These are phyloP conservation scores for Linum trigynum DNA, from an alignment of 345 rosid species.

Conservation along the genomic window DNA sequence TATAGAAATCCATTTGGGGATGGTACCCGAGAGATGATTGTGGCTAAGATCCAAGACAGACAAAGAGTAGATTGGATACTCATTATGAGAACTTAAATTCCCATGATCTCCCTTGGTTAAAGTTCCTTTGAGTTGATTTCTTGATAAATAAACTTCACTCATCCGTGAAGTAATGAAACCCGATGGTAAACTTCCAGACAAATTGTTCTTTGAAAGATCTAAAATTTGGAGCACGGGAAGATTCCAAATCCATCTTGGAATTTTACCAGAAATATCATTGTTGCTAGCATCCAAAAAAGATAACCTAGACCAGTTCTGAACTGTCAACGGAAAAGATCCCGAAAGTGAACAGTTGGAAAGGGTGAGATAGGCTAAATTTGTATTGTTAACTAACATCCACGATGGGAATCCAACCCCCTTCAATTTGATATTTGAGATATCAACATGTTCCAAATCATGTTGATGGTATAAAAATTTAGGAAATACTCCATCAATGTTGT, in stretches of 20 bases:
- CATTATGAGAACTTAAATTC: too few species aligned
- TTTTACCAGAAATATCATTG: not conserved
- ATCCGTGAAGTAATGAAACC: not conserved
- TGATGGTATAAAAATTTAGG: not conserved
- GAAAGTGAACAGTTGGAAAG: not conserved
- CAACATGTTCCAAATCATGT: not conserved
- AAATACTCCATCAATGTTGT: not conserved
- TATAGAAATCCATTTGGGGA: constrained; percentile 18
- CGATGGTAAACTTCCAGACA: constrained; percentile 4
- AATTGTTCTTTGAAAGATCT: constrained; percentile 3
- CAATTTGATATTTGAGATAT: not conserved
- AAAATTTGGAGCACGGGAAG: not conserved
- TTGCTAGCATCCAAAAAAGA: not conserved
- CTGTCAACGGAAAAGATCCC: not conserved
- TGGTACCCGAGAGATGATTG: constrained; percentile 9
- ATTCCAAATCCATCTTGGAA: not conserved
- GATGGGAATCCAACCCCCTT: not conserved
- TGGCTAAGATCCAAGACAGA: constrained; percentile 3
- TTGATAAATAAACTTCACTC: not conserved
- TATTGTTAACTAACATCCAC: not conserved
- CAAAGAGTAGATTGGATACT: not conserved
- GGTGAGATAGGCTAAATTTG: not conserved
- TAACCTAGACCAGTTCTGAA: not conserved
- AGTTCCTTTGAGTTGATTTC: constrained; percentile 3
- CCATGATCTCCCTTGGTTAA: not conserved